A percentile compares a stretch with the other conserved stretches of the same genome.
Evolutionary conservation across 2,329 filamentous ascomycete species (phyloP).

Genomic region (Fusarium dlaminii): DNA sequence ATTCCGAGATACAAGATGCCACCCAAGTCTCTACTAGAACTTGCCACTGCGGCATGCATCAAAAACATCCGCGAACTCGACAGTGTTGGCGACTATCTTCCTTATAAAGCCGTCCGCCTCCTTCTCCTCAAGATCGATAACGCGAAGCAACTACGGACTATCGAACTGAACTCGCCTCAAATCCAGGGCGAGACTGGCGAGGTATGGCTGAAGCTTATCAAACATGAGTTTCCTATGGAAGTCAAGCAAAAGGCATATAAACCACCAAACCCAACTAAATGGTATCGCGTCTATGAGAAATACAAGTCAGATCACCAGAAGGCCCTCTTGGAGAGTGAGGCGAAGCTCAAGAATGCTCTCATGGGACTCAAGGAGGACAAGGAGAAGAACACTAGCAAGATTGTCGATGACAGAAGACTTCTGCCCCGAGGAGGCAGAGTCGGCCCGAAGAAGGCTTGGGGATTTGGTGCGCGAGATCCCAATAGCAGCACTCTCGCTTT

Average conservation of each 20-base stretch:
- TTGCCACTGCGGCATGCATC: conserved; percentile 61
- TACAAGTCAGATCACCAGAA: conserved; percentile 69
- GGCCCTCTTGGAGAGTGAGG: conserved; percentile 68
- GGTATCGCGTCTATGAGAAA: conserved; percentile 80
- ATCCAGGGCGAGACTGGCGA: conserved; percentile 74
- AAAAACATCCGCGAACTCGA: conserved; percentile 67
- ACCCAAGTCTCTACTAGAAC: conserved; percentile 60
- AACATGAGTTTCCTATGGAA: conserved; percentile 76
- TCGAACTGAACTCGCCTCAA: conserved; percentile 82
- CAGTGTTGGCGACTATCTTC: conserved; percentile 76
- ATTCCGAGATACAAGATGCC: conserved; percentile 44
- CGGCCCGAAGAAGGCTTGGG: conserved; percentile 42
- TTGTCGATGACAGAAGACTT: conserved; percentile 62
- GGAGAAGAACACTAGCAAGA: conserved; percentile 64
- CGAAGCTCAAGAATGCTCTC: conserved; percentile 65
- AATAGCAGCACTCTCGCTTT: conserved; percentile 53
- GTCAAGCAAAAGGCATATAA: conserved; percentile 68
- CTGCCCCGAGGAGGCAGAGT: conserved; percentile 56
- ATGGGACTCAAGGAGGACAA: conserved; percentile 67
- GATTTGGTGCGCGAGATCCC: conserved; percentile 41
- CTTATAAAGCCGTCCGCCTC: conserved; percentile 68
- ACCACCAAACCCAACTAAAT: conserved; percentile 73
- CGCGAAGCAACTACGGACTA: conserved; percentile 75
- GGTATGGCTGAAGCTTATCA: conserved; percentile 83
- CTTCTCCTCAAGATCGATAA: conserved; percentile 78